These are phyloP conservation scores for Coniferiporia weirii DNA, from an alignment of 1,284 basidiomycete genomes.

Conservation along the genomic window DNA sequence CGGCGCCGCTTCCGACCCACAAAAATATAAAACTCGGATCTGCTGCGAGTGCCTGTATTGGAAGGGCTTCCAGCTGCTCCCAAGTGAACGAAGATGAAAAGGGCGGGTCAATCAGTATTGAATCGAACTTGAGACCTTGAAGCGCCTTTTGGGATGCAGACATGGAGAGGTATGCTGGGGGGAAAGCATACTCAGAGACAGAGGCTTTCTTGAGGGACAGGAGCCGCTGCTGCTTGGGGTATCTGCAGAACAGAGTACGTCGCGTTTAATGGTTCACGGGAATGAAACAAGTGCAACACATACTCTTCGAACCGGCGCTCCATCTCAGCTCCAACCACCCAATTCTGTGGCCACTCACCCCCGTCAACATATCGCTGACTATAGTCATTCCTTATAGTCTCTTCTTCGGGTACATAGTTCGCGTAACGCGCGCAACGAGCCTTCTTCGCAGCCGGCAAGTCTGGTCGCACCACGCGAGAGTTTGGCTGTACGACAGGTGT, in stretches of 20 bases:
- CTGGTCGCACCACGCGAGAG: slow-evolving; percentile 37
- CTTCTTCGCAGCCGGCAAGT: slow-evolving; percentile 65
- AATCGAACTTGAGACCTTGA: slow-evolving; percentile 72
- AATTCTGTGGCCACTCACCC: slow-evolving; percentile 88
- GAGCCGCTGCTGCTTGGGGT: slow-evolving; percentile 84
- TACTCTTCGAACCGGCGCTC: slow-evolving; percentile 91
- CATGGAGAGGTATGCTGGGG: slow-evolving; percentile 65
- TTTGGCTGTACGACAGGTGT: slow-evolving; percentile 42
- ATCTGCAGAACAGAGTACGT: slow-evolving; percentile 42
- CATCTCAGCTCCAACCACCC: slow-evolving; percentile 81
- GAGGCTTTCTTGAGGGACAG: slow-evolving; percentile 74
- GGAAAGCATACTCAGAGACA: slow-evolving; percentile 55
- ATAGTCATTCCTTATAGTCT: slow-evolving; percentile 94
- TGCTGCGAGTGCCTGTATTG: slow-evolving; percentile 79
- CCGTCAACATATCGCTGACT: slow-evolving; percentile 85
- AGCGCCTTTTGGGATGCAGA: slow-evolving; percentile 3
- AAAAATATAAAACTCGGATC: slow-evolving; percentile 94
- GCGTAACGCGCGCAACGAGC: slow-evolving; percentile 60
- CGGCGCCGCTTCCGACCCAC: slow-evolving; percentile 92
- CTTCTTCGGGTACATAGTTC: slow-evolving; percentile 86
- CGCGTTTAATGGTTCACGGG: not conserved
- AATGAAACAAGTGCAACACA: slow-evolving; percentile 31
- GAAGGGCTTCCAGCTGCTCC: slow-evolving; percentile 77
- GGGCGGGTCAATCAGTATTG: slow-evolving; percentile 89
- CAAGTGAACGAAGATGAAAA: slow-evolving; percentile 80